phyloP scores from a whole-genome alignment of 805 yeast genomes.

The Barnettozyma vustinii region DNA sequence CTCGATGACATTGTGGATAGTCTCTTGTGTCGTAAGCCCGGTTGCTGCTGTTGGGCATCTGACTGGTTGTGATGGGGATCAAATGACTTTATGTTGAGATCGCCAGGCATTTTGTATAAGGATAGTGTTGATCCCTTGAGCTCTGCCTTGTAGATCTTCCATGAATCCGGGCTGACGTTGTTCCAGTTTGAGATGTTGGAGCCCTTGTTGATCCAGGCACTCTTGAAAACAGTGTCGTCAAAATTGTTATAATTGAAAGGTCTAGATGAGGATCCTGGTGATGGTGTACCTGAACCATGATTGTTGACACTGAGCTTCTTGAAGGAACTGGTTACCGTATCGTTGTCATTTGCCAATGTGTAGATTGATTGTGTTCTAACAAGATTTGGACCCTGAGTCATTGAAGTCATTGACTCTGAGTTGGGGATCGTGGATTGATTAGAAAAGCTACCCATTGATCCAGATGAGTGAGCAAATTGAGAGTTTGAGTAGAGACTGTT shows the following conservation, averaged over 20 bases:
- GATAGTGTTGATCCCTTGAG: conserved; percentile 62
- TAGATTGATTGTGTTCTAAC: conserved; percentile 6
- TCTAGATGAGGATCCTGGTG: conserved; percentile 8
- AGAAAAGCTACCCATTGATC: background rate
- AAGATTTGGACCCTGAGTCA: conserved; percentile 1
- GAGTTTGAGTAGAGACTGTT: background rate
- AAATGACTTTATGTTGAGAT: conserved; percentile 38
- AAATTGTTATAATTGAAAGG: conserved; percentile 29
- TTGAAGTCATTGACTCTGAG: conserved; percentile 4
- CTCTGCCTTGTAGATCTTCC: conserved; percentile 55
- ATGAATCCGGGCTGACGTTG: conserved; percentile 19
- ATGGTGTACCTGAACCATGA: conserved; percentile 9
- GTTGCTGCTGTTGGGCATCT: conserved; percentile 2
- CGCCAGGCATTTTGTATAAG: conserved; percentile 54
- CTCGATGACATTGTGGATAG: conserved; percentile 21
- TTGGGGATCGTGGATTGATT: conserved; percentile 2
- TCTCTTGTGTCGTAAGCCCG: conserved; percentile 23
- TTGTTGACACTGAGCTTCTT: conserved; percentile 5
- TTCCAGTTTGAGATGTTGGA: conserved; percentile 26
- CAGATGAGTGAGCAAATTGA: background rate
- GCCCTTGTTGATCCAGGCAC: conserved; percentile 57
- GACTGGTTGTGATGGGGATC: conserved; percentile 24
- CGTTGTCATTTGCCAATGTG: conserved; percentile 6
- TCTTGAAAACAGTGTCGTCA: conserved; percentile 38
- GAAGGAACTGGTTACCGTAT: background rate